phyloP scores from a whole-genome alignment of 495 filamentous ascomycete species.

The Hypomontagnella monticulosa region DNA sequence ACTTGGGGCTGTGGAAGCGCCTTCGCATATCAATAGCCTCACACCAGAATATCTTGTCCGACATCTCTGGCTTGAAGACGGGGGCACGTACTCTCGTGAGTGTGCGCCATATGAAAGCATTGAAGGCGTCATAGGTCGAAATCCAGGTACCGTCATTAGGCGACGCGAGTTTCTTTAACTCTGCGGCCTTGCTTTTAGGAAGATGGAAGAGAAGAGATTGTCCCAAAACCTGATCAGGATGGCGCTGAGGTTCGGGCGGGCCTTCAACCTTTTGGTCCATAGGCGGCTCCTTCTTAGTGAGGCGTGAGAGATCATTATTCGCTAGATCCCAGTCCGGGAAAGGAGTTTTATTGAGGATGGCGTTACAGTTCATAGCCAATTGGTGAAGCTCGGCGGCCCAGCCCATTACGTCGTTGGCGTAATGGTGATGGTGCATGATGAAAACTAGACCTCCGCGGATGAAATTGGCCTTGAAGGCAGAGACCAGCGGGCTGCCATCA shows the following conservation, averaged over 20 bases:
- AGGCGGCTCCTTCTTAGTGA: constrained; percentile 38
- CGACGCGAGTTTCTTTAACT: constrained; percentile 50
- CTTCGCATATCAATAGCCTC: constrained; percentile 3
- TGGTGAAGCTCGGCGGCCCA: constrained; percentile 51
- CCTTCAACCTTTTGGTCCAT: constrained; percentile 14
- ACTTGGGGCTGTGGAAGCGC: not conserved
- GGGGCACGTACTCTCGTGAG: constrained; percentile 45
- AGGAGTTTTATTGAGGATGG: constrained; percentile 43
- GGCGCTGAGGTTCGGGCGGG: constrained; percentile 35
- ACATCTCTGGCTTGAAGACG: constrained; percentile 39
- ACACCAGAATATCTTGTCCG: not conserved
- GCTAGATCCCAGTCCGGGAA: constrained; percentile 47
- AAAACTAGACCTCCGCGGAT: constrained; percentile 53
- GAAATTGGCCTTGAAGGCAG: constrained; percentile 55
- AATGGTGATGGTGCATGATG: constrained; percentile 55
- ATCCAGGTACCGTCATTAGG: constrained; percentile 49
- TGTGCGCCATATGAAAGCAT: constrained; percentile 53
- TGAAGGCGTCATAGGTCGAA: constrained; percentile 57
- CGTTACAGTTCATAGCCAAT: constrained; percentile 55
- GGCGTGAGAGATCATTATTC: constrained; percentile 46
- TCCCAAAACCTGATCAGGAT: constrained; percentile 40
- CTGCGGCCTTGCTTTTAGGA: constrained; percentile 53
- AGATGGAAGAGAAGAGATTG: constrained; percentile 52
- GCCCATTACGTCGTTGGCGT: constrained; percentile 54
- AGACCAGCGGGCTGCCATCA: constrained; percentile 40